Percentiles rank a stretch among this genome's conserved stretches.
Conservation (phyloP, 2,329 filamentous ascomycete genomes). For the Penicillium freii region DNA sequence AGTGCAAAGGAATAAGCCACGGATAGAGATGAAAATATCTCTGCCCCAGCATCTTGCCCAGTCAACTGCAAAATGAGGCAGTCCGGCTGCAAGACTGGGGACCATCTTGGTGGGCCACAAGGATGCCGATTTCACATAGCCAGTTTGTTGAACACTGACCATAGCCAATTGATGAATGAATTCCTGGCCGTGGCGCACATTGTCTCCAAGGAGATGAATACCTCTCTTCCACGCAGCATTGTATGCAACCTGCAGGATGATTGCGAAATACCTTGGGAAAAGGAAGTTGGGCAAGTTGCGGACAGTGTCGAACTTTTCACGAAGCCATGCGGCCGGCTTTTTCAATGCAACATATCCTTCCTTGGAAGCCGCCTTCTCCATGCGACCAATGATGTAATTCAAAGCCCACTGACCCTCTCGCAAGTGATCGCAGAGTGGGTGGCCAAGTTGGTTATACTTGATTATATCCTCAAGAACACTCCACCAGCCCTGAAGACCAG, state of each 20-base stretch:
- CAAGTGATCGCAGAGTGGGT: slow-evolving; percentile 89
- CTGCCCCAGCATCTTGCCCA: slow-evolving; percentile 98
- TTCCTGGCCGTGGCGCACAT: slow-evolving; percentile 76
- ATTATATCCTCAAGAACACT: slow-evolving; percentile 83
- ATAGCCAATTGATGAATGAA: slow-evolving; percentile 87
- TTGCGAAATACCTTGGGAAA: slow-evolving; percentile 86
- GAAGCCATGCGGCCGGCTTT: slow-evolving; percentile 73
- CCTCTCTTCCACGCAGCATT: slow-evolving; percentile 75
- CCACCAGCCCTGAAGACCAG: slow-evolving; percentile 98
- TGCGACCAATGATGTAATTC: slow-evolving; percentile 77
- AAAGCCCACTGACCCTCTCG: slow-evolving; percentile 88
- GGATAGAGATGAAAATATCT: slow-evolving; percentile 93
- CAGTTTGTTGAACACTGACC: slow-evolving; percentile 88
- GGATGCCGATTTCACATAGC: slow-evolving; percentile 84
- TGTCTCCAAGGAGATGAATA: slow-evolving; percentile 73
- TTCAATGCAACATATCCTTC: slow-evolving; percentile 62
- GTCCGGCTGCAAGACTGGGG: slow-evolving; percentile 82
- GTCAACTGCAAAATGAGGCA: slow-evolving; percentile 89
- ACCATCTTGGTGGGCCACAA: slow-evolving; percentile 82
- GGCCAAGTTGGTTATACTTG: slow-evolving; percentile 83
- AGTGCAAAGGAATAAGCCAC: slow-evolving; percentile 87
- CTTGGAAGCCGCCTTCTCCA: slow-evolving; percentile 68
- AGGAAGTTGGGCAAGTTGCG: slow-evolving; percentile 83
- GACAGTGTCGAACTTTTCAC: slow-evolving; percentile 80
- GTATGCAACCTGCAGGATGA: slow-evolving; percentile 85